phyloP scores from a whole-genome alignment of 2,329 filamentous ascomycete genomes.

The Blastomyces parvus region DNA sequence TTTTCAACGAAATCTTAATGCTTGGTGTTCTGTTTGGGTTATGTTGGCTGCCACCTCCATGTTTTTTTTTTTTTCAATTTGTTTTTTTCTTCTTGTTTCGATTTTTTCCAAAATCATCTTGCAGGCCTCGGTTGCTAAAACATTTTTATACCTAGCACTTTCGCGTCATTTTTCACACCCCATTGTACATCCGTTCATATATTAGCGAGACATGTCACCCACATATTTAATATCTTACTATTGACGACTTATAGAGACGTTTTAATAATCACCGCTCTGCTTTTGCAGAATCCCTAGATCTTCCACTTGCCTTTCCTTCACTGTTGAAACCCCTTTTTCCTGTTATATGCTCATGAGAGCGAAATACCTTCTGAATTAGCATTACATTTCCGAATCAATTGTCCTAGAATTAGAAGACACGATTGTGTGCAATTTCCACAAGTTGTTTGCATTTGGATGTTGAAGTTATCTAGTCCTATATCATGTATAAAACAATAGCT shows the following conservation, averaged over 20 bases:
- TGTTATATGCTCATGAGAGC: background rate
- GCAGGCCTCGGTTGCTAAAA: background rate
- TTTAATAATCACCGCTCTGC: background rate
- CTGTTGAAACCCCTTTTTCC: background rate
- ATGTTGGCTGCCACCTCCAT: background rate
- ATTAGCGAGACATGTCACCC: background rate
- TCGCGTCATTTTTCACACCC: background rate
- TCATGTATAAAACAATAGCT: background rate
- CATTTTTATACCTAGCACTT: background rate
- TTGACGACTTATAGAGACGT: background rate
- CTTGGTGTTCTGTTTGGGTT: slow-evolving; percentile 2
- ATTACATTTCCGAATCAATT: background rate
- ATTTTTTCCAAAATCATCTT: background rate
- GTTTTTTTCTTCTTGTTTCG: background rate
- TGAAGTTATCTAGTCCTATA: background rate
- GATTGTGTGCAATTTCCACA: background rate
- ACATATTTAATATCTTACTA: background rate
- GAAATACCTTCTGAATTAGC: background rate
- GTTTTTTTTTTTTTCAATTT: background rate
- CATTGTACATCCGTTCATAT: background rate
- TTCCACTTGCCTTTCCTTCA: background rate
- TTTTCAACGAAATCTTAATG: slow-evolving; percentile 1
- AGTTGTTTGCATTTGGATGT: background rate
- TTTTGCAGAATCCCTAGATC: background rate
- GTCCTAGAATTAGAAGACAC: background rate